Evolutionary conservation across 2,329 filamentous ascomycete genomes (phyloP).

Genomic region (Colletotrichum lentis): DNA sequence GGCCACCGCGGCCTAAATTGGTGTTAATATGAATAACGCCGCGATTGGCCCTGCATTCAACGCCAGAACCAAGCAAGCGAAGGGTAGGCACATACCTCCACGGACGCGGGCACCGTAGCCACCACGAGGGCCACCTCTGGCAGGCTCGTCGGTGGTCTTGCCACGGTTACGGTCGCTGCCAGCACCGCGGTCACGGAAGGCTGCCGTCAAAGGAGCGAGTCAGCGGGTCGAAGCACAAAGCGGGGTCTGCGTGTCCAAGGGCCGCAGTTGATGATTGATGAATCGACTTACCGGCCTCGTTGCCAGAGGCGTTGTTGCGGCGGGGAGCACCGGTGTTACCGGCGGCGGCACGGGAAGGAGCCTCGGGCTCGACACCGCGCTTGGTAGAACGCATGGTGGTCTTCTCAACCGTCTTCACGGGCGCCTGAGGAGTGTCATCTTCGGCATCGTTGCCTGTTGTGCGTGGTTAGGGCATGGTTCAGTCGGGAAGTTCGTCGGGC

Average conservation of each 20-base stretch:
- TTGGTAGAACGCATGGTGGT: constrained; percentile 76
- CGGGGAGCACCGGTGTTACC: constrained; percentile 55
- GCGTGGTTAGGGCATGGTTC: constrained; percentile 32
- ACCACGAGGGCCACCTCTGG: constrained; percentile 61
- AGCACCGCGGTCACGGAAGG: constrained; percentile 87
- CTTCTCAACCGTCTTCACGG: constrained; percentile 91
- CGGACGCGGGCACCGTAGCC: constrained; percentile 70
- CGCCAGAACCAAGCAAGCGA: neutral
- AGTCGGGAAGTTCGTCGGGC: constrained; percentile 37
- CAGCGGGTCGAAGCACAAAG: constrained; percentile 26
- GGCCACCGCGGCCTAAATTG: constrained; percentile 60
- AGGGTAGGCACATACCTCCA: constrained; percentile 57
- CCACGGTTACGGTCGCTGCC: constrained; percentile 83
- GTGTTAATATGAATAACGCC: constrained; percentile 20
- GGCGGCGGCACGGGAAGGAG: constrained; percentile 60
- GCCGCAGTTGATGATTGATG: constrained; percentile 13
- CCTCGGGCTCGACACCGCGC: constrained; percentile 83
- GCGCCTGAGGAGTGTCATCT: constrained; percentile 78
- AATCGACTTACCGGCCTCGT: constrained; percentile 81
- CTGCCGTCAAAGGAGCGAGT: constrained; percentile 55
- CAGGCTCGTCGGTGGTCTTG: constrained; percentile 76
- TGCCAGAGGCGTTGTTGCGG: constrained; percentile 72
- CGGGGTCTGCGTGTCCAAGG: constrained; percentile 35
- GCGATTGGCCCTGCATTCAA: neutral
- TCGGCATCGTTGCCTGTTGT: constrained; percentile 68